Conservation (phyloP, 192 early-diverging fungal genomes). For the Chytriomyces confervae region DNA sequence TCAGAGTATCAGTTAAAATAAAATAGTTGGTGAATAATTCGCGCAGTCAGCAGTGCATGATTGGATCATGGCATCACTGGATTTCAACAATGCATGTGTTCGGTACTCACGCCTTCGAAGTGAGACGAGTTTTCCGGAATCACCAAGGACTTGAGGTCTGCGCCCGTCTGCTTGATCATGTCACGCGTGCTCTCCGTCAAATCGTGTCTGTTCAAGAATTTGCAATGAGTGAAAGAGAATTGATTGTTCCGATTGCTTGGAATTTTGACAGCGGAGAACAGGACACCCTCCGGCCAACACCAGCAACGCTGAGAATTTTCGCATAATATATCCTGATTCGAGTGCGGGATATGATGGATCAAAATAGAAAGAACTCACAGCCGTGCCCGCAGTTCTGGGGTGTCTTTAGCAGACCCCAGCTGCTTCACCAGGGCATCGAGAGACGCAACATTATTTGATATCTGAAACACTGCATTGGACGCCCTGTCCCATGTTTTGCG, state of each 20-base stretch:
- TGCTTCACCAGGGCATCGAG: constrained; percentile 79
- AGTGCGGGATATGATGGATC: no score
- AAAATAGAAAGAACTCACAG: constrained; percentile 56
- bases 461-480: constrained; percentile 84
- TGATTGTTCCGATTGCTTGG: no score
- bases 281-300: no score
- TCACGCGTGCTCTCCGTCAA: constrained; percentile 83
- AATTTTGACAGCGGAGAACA: no score
- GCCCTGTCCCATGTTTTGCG: constrained; percentile 64
- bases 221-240: not conserved
- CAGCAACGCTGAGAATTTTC: no score
- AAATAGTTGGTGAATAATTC: no score
- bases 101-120: constrained; percentile 42
- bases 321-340: no score
- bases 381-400: constrained; percentile 72
- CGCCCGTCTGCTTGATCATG: constrained; percentile 77
- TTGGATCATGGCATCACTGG: no score
- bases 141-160: constrained; percentile 77
- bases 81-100: no score
- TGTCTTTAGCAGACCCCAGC: constrained; percentile 80
- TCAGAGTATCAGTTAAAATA: not conserved
- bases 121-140: constrained; percentile 47
- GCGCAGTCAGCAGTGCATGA: no score
- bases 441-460: constrained; percentile 82
- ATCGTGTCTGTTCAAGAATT: constrained; percentile 57